Percentiles rank a stretch among this genome's conserved stretches.
These are phyloP conservation scores for Hymenoscyphus fructigenus DNA, from an alignment of 2,329 filamentous ascomycete species.

Conservation along the genomic window DNA sequence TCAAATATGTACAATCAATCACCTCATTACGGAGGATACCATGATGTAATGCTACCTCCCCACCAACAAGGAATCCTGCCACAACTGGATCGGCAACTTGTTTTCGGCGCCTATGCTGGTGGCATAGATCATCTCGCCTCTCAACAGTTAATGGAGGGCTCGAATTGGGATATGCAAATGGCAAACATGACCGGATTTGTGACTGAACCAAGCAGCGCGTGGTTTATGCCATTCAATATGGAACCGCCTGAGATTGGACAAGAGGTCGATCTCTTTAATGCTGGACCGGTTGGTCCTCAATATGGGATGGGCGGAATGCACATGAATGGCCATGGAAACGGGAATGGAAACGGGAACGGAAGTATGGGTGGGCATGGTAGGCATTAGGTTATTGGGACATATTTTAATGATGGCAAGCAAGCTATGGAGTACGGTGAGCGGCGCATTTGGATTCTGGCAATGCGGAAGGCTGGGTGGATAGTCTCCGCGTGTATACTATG, in stretches of 20 bases:
- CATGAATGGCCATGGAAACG: constrained; percentile 23
- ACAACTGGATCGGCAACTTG: constrained; percentile 72
- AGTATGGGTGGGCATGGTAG: constrained; percentile 38
- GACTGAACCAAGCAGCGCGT: constrained; percentile 62
- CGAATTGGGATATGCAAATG: constrained; percentile 34
- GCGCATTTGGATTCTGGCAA: constrained; percentile 8
- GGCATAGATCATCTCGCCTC: constrained; percentile 44
- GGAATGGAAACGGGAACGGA: background rate
- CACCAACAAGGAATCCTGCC: constrained; percentile 56
- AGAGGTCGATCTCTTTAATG: constrained; percentile 39
- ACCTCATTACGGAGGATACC: constrained; percentile 33
- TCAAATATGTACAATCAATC: constrained; percentile 35
- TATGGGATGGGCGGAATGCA: constrained; percentile 29
- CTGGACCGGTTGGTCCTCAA: constrained; percentile 14
- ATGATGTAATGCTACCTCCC: constrained; percentile 54
- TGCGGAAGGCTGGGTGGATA: background rate
- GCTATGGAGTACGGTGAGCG: constrained; percentile 1
- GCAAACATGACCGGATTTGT: constrained; percentile 27
- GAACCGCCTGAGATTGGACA: constrained; percentile 66
- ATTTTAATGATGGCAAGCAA: background rate
- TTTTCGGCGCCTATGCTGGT: constrained; percentile 68
- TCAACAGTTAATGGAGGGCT: constrained; percentile 29
- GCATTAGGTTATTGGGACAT: constrained; percentile 8
- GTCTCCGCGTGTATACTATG: background rate
- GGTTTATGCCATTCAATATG: constrained; percentile 93